Conservation (phyloP, 1,284 basidiomycete genomes). For the Cutaneotrichosporon sp. region DNA sequence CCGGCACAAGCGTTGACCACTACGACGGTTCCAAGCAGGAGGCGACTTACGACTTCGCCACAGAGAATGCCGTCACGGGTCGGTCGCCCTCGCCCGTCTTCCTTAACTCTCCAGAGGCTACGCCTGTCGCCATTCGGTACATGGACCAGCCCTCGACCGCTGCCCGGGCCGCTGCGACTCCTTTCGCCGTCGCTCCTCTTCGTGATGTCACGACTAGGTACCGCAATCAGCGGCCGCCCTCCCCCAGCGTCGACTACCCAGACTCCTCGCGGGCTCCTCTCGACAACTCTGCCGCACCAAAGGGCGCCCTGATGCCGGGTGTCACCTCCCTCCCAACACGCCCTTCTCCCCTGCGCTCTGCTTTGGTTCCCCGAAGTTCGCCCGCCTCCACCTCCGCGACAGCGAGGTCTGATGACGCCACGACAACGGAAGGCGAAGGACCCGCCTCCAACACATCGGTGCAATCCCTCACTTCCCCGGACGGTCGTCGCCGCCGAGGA, state of each 20-base stretch:
- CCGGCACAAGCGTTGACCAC: neutral
- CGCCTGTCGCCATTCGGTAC: conserved; percentile 20
- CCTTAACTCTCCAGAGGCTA: neutral
- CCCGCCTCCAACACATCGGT: conserved; percentile 49
- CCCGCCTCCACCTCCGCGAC: neutral
- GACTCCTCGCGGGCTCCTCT: conserved; percentile 40
- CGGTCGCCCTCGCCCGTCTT: neutral
- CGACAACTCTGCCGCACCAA: conserved; percentile 43
- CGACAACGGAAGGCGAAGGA: neutral
- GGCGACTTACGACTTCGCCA: neutral
- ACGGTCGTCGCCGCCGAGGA: conserved; percentile 23
- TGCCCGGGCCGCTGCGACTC: conserved; percentile 21
- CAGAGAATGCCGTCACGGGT: neutral
- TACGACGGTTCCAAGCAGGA: neutral
- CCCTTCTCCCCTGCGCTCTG: neutral
- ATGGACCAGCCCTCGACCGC: conserved; percentile 26
- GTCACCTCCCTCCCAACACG: conserved; percentile 29
- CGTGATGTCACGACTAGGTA: conserved; percentile 34
- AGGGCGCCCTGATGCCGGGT: conserved; percentile 45
- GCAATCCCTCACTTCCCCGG: conserved; percentile 46
- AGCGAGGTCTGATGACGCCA: neutral
- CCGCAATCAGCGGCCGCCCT: conserved; percentile 26
- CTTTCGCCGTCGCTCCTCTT: conserved; percentile 19
- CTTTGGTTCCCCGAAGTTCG: neutral
- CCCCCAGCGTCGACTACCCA: conserved; percentile 22